Base-by-base conservation (phyloP, 306 rosid genomes). In the Begonia peltatifolia region DNA sequence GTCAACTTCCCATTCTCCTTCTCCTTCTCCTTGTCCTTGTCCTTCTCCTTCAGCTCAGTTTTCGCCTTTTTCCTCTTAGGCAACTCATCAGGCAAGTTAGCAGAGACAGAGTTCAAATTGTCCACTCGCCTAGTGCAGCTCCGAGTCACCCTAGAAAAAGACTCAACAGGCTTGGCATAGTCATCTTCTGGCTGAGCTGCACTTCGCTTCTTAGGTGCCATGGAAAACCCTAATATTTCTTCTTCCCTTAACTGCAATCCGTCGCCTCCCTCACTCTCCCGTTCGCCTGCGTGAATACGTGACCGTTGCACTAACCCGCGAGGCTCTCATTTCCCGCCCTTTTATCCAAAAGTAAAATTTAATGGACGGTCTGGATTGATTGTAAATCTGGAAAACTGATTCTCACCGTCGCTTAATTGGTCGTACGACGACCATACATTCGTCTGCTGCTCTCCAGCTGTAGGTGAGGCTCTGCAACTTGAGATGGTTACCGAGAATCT, bases 151-250 rank as follows among this genome's bases (percentile, higher is more conserved):
- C 59, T 53, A 18, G 38, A 22, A 11, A 62, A 17, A 67, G 47
- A 42, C 30, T 36, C 10, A 2, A 35, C 42, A 10, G 51, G 17
- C 62, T 68, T 51, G 44, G 43, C 64, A 48, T 35, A 41, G 15
- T 67, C 71, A 11, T 46, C 56, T 54, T 58, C 53, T 20, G 30
- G 64, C 47, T 12, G 38, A 30, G 38, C 23, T 1, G n/a, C 55
- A 47, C 12, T 54, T 42, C 76, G 60, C 49, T 73, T 77, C 67
- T 17, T 73, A 8, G 76, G 79, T 52, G 76, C 76, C 82, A 76
- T 76, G 9, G n/a, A 7, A 23, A 52, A 47, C 49, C 46, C 55
- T 50, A 30, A 16, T 46, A 30, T 11, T 5, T 46, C 15, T 46
- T 46, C 50, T 46, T 10, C 9, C 50, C 50, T 11, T 46, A 3